Evolutionary conservation across 495 filamentous ascomycete species (phyloP).

Genomic region (Daldinia bambusicola): DNA sequence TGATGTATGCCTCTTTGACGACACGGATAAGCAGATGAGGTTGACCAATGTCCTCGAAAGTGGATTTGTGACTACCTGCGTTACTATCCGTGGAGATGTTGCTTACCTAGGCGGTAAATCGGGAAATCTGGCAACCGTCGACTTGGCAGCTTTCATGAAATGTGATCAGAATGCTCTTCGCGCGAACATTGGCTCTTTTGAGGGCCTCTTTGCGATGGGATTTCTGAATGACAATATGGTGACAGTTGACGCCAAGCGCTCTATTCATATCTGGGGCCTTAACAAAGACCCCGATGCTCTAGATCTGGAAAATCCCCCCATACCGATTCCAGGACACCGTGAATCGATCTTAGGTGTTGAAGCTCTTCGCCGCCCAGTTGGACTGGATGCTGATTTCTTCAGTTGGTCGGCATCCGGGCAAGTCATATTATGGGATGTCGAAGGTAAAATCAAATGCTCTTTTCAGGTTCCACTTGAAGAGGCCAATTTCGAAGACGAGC

Average conservation of each 20-base stretch:
- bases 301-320: conserved; percentile 49
- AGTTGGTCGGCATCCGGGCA: conserved; percentile 85
- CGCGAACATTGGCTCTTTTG: conserved; percentile 42
- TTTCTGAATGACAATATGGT: conserved; percentile 74
- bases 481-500: conserved; percentile 62
- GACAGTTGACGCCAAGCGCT: conserved; percentile 77
- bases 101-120: conserved; percentile 58
- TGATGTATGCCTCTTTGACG: conserved; percentile 83
- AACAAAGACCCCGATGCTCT: conserved; percentile 49
- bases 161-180: conserved; percentile 43
- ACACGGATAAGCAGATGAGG: conserved; percentile 73
- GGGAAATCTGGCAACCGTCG: conserved; percentile 55
- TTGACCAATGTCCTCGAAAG: conserved; percentile 70
- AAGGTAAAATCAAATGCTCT: conserved; percentile 73
- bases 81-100: conserved; percentile 59
- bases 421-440: conserved; percentile 81
- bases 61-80: conserved; percentile 70
- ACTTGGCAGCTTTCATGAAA: conserved; percentile 54
- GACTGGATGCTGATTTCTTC: conserved; percentile 74
- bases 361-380: conserved; percentile 65
- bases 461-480: conserved; percentile 77
- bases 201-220: conserved; percentile 70
- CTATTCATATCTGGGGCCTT: conserved; percentile 71
- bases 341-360: conserved; percentile 82
- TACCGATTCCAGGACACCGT: conserved; percentile 73